These are phyloP conservation scores for Eucalyptus polybractea DNA, from an alignment of 345 rosid genomes.

Conservation along the genomic window DNA sequence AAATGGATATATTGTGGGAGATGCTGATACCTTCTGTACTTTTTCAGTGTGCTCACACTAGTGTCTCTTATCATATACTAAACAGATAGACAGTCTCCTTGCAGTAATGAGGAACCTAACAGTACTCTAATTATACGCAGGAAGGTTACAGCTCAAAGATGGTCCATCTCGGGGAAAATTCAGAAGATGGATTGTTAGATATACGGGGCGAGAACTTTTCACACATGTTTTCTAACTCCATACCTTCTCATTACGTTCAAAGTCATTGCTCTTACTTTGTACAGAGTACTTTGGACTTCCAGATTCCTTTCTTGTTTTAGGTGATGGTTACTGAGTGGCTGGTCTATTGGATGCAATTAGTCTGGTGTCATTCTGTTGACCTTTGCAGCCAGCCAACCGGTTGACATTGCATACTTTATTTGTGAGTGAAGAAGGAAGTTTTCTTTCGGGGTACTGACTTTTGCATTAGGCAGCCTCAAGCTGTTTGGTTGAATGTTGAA, in stretches of 20 bases:
- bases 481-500: background rate
- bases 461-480: background rate
- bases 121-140: background rate
- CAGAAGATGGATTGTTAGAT: background rate
- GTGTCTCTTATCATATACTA: background rate
- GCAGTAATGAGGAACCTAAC: background rate
- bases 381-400: background rate
- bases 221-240: background rate
- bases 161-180: background rate
- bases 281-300: background rate
- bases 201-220: background rate
- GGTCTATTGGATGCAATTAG: background rate
- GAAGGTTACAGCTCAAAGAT: background rate
- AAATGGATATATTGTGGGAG: background rate
- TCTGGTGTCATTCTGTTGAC: background rate
- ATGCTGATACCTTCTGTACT: background rate
- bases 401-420: background rate
- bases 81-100: background rate
- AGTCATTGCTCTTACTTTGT: background rate
- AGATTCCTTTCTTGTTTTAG: background rate
- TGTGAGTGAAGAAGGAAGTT: background rate
- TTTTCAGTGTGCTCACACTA: background rate
- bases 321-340: background rate
- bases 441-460: background rate
- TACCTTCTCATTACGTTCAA: background rate